phyloP scores from a whole-genome alignment of 1,139 yeast genomes.

The Entelexis sorbosivorans region DNA sequence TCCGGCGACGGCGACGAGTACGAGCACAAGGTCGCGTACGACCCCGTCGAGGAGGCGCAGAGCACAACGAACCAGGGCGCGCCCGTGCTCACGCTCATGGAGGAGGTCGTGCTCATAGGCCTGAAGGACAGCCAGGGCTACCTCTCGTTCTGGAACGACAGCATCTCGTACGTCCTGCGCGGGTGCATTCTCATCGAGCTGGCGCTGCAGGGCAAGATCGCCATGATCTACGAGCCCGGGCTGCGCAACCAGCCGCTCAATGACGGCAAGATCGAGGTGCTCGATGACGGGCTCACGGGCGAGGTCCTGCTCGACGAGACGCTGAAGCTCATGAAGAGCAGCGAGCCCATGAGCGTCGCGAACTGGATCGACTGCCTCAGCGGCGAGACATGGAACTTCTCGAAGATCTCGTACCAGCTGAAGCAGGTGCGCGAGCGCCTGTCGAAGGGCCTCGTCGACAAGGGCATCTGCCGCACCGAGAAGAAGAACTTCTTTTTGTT shows the following conservation, averaged over 20 bases:
- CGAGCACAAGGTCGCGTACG: slow-evolving; percentile 67
- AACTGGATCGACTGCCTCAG: slow-evolving; percentile 90
- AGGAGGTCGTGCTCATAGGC: slow-evolving; percentile 86
- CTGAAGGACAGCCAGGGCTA: slow-evolving; percentile 92
- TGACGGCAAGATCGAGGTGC: slow-evolving; percentile 78
- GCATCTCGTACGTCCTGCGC: slow-evolving; percentile 87
- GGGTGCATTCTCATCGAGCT: slow-evolving; percentile 89
- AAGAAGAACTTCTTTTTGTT: slow-evolving; percentile 85
- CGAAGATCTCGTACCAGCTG: slow-evolving; percentile 88
- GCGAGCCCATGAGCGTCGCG: slow-evolving; percentile 67
- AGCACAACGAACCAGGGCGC: slow-evolving; percentile 40
- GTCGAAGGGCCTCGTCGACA: slow-evolving; percentile 94
- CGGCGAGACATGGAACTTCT: slow-evolving; percentile 93
- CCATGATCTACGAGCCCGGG: slow-evolving; percentile 88
- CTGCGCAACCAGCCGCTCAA: slow-evolving; percentile 78
- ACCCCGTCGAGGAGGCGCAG: slow-evolving; percentile 52
- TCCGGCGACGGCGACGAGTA: slow-evolving; percentile 22
- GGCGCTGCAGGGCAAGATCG: slow-evolving; percentile 80
- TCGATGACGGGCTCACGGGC: slow-evolving; percentile 81
- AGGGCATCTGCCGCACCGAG: slow-evolving; percentile 93
- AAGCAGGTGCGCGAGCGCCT: slow-evolving; percentile 94
- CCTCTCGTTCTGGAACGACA: slow-evolving; percentile 95
- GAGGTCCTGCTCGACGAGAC: slow-evolving; percentile 93
- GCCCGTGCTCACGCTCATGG: slow-evolving; percentile 86
- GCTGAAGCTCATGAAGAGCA: slow-evolving; percentile 65